Percentiles rank a stretch among this genome's conserved stretches.
Evolutionary conservation across 345 rosid species (phyloP).

Genomic region (Boechera divaricarpa): DNA sequence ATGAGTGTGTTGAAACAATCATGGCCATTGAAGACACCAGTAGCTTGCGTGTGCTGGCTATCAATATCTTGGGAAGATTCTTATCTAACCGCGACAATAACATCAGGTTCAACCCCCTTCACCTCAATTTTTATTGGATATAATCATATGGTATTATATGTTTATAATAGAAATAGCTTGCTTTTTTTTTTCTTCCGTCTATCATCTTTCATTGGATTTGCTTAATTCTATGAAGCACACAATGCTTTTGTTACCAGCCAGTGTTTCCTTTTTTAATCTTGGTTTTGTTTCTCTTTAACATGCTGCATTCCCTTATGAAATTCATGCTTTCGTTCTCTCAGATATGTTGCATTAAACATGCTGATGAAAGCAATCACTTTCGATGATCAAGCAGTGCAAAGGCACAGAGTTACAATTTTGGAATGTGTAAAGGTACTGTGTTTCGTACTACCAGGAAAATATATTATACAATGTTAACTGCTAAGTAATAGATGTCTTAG

Average conservation of each 20-base stretch:
- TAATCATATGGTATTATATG: not conserved
- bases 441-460: slow-evolving; percentile 17
- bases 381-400: slow-evolving; percentile 95
- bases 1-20: slow-evolving; percentile 97
- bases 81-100: slow-evolving; percentile 99
- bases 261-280: slow-evolving; percentile 12
- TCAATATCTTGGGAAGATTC: slow-evolving; percentile 96
- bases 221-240: slow-evolving; percentile 18
- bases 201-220: slow-evolving; percentile 14
- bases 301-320: slow-evolving; percentile 57
- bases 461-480: slow-evolving; percentile 2
- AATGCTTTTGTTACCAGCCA: slow-evolving; percentile 19
- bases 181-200: slow-evolving; percentile 10
- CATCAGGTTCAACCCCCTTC: slow-evolving; percentile 68
- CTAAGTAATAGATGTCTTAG: slow-evolving; percentile 17
- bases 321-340: slow-evolving; percentile 45
- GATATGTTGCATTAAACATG: slow-evolving; percentile 97
- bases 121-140: slow-evolving; percentile 20
- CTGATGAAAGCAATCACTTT: slow-evolving; percentile 90
- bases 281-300: slow-evolving; percentile 51
- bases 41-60: slow-evolving; percentile 98
- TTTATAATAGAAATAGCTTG: slow-evolving; percentile 12
- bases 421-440: slow-evolving; percentile 95
- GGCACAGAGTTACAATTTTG: slow-evolving; percentile 93
- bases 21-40: slow-evolving; percentile 97